Base-by-base conservation (phyloP, 2,329 filamentous ascomycete genomes). In the Dothideomycetidae sp. region DNA sequence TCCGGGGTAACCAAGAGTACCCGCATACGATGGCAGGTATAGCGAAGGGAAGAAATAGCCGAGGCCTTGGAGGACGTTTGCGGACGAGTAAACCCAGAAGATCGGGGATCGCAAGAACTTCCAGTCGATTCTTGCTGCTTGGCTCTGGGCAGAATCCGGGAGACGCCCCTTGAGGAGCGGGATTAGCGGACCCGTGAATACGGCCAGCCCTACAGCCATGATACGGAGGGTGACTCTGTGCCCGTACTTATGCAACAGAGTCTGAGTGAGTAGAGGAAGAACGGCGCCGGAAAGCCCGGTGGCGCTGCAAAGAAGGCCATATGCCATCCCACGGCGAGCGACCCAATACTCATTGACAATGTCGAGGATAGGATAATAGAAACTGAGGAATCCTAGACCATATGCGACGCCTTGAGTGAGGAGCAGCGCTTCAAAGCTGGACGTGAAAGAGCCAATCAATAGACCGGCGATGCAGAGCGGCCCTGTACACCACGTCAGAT, bases 351-450 rank as follows among this genome's bases (percentile, higher is more conserved):
- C 51, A 33, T 54, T 52, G 9, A 53, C 40, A 46, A 53, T 50
- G 35, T 39, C 46, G 5, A 54, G 34, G 17, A 54, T 50, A 1
- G 50, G 50, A 10, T 49, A 50, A 30, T 50, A 53, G 33, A 47
- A 51, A 16, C 50, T 40, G 14, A 78, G 72, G 35, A 75, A 64
- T n/a, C 75, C 75, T 46, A 71, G n/a, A 1, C 50, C 50, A 21
- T 53, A 79, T 17, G 77, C 52, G 9, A 78, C 51, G 2, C 75
- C 75, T 48, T 80, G 75, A 0, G 68, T 73, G 4, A 63, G 49
- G 42, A 79, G 70, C 21, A 79, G 62, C 26, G 73, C 67, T 0
- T 59, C 54, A 0, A 72, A 63, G 3, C 57, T 69, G 2, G 54
- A 59, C 0, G 70, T 66, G 44, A 78, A 70, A 1, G 50, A 52